Evolutionary conservation across 805 yeast species (phyloP), one percentile per base, ranked within the genome.

Genomic region (Cyberlindnera amylophila): DNA sequence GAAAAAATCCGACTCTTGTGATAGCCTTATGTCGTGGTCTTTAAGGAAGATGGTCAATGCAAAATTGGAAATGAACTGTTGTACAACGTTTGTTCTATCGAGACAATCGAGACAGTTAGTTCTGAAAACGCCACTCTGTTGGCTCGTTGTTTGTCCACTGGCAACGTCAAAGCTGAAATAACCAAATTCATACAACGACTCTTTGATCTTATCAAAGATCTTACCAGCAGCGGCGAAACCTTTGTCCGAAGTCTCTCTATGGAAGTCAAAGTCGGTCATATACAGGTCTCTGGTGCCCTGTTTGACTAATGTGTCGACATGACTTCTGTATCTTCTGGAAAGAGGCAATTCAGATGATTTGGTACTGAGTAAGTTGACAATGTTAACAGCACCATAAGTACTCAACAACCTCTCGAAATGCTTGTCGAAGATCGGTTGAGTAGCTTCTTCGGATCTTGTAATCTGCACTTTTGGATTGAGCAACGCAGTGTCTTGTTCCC

Each of bases 401-500:
- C 78, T 75, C 45, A 81, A 74, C 12, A 38, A 36, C 9, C n/a
- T 38, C 32, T 76, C 74, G 55, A 93, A 87, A 63, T 93, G 99
- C 39, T 77, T 75, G 49, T 84, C 82, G 57, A 91, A 91, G 1
- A 90, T 78, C 11, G 41, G 41, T n/a, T 38, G 41, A 6, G 41
- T 38, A 1, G 98, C 98, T 52, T 89, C 98, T 33, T 77, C 65
- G 2, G 96, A 86, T 54, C 99, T 73, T 0, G 97, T 89, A 11
- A 93, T 74, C 32, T 83, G 83, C 38, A 91, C 89, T 58, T 90
- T 93, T 17, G 97, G 96, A 47, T 86, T 82, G n/a, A 93, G 77
- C 48, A 91, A 66, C 4, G 95, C 86, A 2, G 95, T 79, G 55
- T 90, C 97, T 63, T 93, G 99, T 61, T 93, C 99, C 99, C 99